Evolutionary conservation across 805 yeast genomes (phyloP), one percentile per base, ranked within the genome.

Genomic region (Pichia thaimueangensis): DNA sequence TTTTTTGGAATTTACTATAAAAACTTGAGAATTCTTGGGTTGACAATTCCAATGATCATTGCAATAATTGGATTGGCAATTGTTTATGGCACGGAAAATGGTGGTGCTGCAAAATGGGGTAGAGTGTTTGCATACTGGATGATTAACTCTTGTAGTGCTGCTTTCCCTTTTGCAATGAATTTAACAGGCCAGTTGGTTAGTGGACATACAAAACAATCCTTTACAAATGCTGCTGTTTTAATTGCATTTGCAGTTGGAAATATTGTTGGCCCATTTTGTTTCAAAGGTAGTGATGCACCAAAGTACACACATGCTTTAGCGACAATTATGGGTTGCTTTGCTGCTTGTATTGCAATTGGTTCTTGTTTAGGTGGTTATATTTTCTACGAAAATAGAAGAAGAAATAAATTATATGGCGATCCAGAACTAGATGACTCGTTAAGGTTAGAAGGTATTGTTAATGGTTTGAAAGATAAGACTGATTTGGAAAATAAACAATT

Each of bases 261-360:
- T 47, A 65, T 74, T 24, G 68, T 74, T 22, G 70, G 76, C 5
- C 78, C 81, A 4, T 80, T 74, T 52, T 50, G 74, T 21, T 76
- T 78, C 74, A 64, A 67, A 48, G 60, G 53, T 8, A 56, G 52
- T 21, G 72, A 71, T 49, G 65, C 69, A 8, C 80, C 81, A 37
- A 58, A 69, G 44, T 71, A 65, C 49, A 45, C 57, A 12, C 63
- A 68, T 5, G 71, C 74, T 59, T 66, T 39, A 20, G 45, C 45
- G 21, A 60, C 68, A 30, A 68, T 52, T 30, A 46, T 59, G 46
- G 64, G 62, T 19, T 58, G 63, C 43, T 60, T 70, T 51, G 72
- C 69, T 22, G 70, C 59, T 13, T 63, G 67, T 48, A 51, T 53
- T 39, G 49, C 47, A 35, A 41, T 65, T 20, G 60, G 65, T 29